phyloP scores from a whole-genome alignment of 345 rosid species.

The Gossypium arboreum region DNA sequence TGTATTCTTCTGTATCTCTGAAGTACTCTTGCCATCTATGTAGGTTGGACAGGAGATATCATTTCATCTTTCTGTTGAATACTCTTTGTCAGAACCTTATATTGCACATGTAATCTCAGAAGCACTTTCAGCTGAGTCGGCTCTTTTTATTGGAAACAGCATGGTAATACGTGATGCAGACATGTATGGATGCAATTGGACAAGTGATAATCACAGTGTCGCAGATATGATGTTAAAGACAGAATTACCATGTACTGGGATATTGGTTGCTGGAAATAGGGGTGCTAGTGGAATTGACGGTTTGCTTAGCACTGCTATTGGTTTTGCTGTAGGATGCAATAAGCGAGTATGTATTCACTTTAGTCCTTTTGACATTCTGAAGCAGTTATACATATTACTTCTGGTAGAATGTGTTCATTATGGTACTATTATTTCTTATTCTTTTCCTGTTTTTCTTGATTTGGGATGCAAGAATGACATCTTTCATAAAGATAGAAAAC shows the following conservation, averaged over 20 bases:
- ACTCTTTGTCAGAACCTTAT: constrained; percentile 72
- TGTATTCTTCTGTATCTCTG: neutral
- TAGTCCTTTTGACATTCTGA: neutral
- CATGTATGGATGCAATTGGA: constrained; percentile 68
- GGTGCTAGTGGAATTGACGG: constrained; percentile 99
- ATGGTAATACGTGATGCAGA: constrained; percentile 92
- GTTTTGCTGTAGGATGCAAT: constrained; percentile 88
- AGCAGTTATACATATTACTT: neutral
- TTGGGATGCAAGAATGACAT: neutral
- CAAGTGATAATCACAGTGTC: constrained; percentile 23
- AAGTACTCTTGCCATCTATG: constrained; percentile 21
- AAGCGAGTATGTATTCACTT: constrained; percentile 48
- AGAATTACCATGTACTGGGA: constrained; percentile 49
- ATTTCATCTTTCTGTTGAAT: constrained; percentile 56
- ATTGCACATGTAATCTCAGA: constrained; percentile 62
- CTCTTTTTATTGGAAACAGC: constrained; percentile 91
- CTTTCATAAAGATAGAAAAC: constrained; percentile 2
- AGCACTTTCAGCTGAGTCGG: constrained; percentile 54
- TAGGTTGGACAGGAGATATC: constrained; percentile 73
- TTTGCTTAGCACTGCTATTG: constrained; percentile 84
- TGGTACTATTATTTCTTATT: neutral
- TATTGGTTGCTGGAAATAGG: constrained; percentile 83
- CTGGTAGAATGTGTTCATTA: neutral
- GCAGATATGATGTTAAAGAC: constrained; percentile 39
- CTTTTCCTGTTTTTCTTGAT: neutral